Conservation (phyloP, 768 basidiomycete genomes). For the Lepiota venenata region DNA sequence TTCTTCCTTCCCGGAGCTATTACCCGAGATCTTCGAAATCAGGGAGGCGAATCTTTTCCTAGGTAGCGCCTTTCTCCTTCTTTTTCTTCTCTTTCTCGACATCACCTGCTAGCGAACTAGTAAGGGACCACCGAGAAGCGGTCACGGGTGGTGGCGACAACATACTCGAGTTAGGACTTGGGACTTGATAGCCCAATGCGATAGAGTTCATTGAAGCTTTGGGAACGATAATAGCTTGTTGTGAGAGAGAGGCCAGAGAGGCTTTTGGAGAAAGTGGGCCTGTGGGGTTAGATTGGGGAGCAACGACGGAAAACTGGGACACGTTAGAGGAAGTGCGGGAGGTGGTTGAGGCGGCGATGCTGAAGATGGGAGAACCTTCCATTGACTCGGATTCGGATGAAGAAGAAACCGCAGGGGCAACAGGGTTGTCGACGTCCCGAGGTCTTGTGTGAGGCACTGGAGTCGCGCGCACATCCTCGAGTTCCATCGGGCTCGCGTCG, state of each 20-base stretch:
- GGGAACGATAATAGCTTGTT: background rate
- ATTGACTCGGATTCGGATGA: background rate
- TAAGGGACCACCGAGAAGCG: conserved; percentile 10
- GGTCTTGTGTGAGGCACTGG: conserved; percentile 1
- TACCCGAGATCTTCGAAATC: conserved; percentile 10
- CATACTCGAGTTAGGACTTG: background rate
- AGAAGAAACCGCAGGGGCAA: background rate
- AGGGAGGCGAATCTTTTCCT: conserved; percentile 14
- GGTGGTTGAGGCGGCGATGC: background rate
- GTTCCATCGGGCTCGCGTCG: background rate
- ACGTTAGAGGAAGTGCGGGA: background rate
- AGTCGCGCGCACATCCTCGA: conserved; percentile 5
- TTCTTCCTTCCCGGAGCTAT: background rate
- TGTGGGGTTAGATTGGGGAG: background rate
- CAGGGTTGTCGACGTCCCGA: background rate
- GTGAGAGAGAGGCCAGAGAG: conserved; percentile 2
- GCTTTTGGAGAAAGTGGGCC: conserved; percentile 1
- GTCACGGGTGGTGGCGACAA: conserved; percentile 8
- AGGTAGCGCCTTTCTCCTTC: conserved; percentile 8
- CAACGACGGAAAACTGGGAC: background rate
- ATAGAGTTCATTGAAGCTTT: conserved; percentile 1
- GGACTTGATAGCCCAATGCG: conserved; percentile 4
- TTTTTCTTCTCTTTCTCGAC: conserved; percentile 11
- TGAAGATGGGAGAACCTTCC: background rate
- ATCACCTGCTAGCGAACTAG: conserved; percentile 7